A percentile compares a stretch with the other conserved stretches of the same genome.
phyloP scores from a whole-genome alignment of 192 early-diverging fungal species.

The Podila clonocystis region DNA sequence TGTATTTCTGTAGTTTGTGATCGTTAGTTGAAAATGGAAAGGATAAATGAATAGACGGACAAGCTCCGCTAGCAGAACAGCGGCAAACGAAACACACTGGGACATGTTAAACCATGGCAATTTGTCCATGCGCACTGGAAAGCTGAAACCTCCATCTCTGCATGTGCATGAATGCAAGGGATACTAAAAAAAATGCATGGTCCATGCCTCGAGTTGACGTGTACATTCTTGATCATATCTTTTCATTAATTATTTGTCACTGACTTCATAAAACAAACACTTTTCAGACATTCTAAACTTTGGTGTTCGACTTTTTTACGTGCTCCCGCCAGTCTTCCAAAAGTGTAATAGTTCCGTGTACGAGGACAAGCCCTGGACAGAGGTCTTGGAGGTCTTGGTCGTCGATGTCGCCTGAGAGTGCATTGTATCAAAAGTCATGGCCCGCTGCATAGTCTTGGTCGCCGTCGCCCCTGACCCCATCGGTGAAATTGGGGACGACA shows the following conservation, averaged over 20 bases:
- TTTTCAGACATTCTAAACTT: slow-evolving; percentile 1
- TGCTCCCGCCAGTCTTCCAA: slow-evolving; percentile 40
- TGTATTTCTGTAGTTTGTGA: no score
- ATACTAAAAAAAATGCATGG: no score
- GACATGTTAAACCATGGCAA: no score
- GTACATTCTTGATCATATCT: no score
- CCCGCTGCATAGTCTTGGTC: slow-evolving; percentile 25
- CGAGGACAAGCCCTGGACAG: slow-evolving; percentile 32
- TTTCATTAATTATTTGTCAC: background rate
- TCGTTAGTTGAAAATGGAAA: no score
- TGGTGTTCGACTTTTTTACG: background rate
- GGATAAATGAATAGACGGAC: no score
- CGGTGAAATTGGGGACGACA: background rate
- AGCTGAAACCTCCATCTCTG: no score
- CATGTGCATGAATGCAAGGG: no score
- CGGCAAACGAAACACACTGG: no score
- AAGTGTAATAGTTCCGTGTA: slow-evolving; percentile 46
- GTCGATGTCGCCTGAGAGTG: slow-evolving; percentile 24
- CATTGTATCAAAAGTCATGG: slow-evolving; percentile 39
- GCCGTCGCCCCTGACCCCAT: background rate
- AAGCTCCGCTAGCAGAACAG: no score
- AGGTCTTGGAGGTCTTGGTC: slow-evolving; percentile 24
- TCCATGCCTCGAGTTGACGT: no score
- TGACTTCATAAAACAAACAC: background rate
- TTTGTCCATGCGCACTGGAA: no score